Evolutionary conservation across 108 stramenopile species (phyloP), one percentile per base, ranked within the genome.

Genomic region (Conticribra weissflogii): DNA sequence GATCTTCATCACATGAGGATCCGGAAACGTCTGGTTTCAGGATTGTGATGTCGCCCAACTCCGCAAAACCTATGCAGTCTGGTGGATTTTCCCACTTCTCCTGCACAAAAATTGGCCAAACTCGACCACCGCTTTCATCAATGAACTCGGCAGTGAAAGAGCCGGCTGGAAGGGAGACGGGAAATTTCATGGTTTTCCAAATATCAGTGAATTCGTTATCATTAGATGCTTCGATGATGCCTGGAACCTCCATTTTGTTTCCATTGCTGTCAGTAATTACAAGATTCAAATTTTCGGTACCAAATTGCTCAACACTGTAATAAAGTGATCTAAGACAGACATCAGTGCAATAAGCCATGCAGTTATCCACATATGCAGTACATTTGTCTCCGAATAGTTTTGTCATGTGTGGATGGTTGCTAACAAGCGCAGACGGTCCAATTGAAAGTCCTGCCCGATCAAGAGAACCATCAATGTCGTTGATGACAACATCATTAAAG

Each of bases 151-250:
- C 83, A 34, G 59, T 72, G 52, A 68, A 83, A 7, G 22, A 46
- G n/a, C 83, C 83, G 18, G 71, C 47, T n/a, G 83, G 83, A 15
- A 83, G 70, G 23, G 83, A 63, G 9, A 64, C 79, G 30, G 71
- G 59, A 50, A 77, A 83, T 44, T 33, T 63, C 45, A 74, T 59
- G 17, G 45, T 18, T 0, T 30, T 59, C 3, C 22, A 48, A 14
- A 46, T 44, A 22, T 68, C 34, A 9, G 64, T 59, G 41, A 70
- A 77, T 32, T 46, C 21, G 34, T 36, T 29, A 24, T 62, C 41
- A 25, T 66, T 36, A 29, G 54, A 56, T 2, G 69, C 44, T 36
- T 49, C 27, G 1, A 66, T 59, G 21, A 56, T 60, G 0, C 76
- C 69, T 21, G 76, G 57, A 27, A 78, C 53, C 19, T 52, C 32